phyloP scores from a whole-genome alignment of 2,329 filamentous ascomycete genomes.

The Fusarium sp. region DNA sequence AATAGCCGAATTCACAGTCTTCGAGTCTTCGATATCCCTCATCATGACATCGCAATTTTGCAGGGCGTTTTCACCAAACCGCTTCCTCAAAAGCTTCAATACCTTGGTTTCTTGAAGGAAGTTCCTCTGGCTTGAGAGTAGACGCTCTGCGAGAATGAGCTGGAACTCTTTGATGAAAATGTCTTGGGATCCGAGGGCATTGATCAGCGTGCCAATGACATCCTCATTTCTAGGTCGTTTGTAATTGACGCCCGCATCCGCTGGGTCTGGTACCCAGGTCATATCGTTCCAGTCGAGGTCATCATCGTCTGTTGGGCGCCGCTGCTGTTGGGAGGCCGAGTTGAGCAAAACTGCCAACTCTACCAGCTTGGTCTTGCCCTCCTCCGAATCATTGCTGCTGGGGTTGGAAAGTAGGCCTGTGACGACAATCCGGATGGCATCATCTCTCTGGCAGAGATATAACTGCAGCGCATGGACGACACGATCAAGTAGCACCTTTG shows the following conservation, averaged over 20 bases:
- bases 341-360: conserved; percentile 73
- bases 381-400: conserved; percentile 58
- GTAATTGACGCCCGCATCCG: conserved; percentile 92
- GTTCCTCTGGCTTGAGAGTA: conserved; percentile 70
- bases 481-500: conserved; percentile 77
- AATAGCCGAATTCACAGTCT: conserved; percentile 73
- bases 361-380: conserved; percentile 61
- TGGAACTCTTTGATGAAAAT: conserved; percentile 95
- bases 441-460: conserved; percentile 79
- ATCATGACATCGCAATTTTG: conserved; percentile 99
- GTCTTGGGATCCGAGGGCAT: conserved; percentile 86
- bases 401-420: conserved; percentile 72
- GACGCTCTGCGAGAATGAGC: conserved; percentile 81
- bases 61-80: conserved; percentile 83
- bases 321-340: conserved; percentile 63
- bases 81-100: conserved; percentile 83
- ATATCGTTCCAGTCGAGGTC: conserved; percentile 91
- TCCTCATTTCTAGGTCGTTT: conserved; percentile 88
- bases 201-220: conserved; percentile 88
- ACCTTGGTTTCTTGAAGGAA: conserved; percentile 85
- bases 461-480: conserved; percentile 75
- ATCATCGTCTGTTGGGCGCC: conserved; percentile 65
- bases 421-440: conserved; percentile 80
- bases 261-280: conserved; percentile 90
- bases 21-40: conserved; percentile 86